phyloP scores from a whole-genome alignment of 2,329 filamentous ascomycete genomes.

The Raffaelea arxii region DNA sequence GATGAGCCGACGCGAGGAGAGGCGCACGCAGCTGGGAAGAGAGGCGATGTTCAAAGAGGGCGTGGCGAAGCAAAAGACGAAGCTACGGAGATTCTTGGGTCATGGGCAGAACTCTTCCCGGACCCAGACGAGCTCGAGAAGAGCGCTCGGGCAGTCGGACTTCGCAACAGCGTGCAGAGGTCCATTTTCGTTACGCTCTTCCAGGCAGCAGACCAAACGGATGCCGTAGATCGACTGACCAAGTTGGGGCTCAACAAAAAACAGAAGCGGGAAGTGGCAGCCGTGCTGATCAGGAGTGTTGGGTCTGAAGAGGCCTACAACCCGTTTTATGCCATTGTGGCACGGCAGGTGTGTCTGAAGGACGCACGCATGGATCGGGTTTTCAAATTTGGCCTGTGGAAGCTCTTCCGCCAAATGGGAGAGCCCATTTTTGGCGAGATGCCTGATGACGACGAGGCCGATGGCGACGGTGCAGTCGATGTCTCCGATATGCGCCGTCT shows the following conservation, averaged over 20 bases:
- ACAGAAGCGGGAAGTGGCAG: conserved; percentile 77
- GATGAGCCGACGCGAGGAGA: conserved; percentile 3
- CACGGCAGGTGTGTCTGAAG: conserved; percentile 58
- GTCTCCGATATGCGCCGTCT: conserved; percentile 39
- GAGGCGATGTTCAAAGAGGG: conserved; percentile 16
- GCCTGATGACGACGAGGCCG: conserved; percentile 43
- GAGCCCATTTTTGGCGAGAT: conserved; percentile 63
- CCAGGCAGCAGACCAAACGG: conserved; percentile 72
- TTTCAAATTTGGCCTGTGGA: conserved; percentile 82
- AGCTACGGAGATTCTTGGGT: conserved; percentile 19
- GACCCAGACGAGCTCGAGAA: conserved; percentile 48
- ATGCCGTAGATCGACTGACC: conserved; percentile 68
- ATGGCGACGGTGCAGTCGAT: conserved; percentile 29
- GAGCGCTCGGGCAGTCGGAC: conserved; percentile 70
- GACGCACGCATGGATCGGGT: conserved; percentile 70
- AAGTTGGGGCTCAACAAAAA: conserved; percentile 80
- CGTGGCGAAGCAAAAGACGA: conserved; percentile 24
- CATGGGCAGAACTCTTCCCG: conserved; percentile 43
- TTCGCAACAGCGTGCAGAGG: conserved; percentile 77
- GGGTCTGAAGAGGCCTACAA: conserved; percentile 81
- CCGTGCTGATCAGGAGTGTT: conserved; percentile 78
- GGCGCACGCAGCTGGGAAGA: conserved; percentile 12
- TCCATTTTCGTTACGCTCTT: conserved; percentile 92
- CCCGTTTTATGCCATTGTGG: conserved; percentile 84
- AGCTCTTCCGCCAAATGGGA: conserved; percentile 75